These are phyloP conservation scores for Aspergillus heteromorphus DNA, from an alignment of 495 filamentous ascomycete genomes.

Conservation along the genomic window DNA sequence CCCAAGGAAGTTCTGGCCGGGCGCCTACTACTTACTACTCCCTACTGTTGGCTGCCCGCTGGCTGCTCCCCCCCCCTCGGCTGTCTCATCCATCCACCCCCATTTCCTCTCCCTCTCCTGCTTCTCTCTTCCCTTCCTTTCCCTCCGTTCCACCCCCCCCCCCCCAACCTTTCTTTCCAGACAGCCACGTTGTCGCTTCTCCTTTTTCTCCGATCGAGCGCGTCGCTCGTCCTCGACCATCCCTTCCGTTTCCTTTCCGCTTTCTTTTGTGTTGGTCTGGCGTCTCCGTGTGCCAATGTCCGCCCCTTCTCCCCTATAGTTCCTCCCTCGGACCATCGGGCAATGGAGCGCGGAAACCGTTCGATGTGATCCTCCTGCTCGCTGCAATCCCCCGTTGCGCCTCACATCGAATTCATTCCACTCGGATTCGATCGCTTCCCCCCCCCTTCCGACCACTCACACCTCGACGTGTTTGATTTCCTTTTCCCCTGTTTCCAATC, in stretches of 20 bases:
- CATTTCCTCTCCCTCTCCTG: slow-evolving; percentile 1
- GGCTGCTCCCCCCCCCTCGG: slow-evolving; percentile 4
- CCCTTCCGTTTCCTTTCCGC: slow-evolving; percentile 20
- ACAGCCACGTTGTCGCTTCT: slow-evolving; percentile 13
- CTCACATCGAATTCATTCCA: slow-evolving; percentile 16
- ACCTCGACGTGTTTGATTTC: slow-evolving; percentile 24
- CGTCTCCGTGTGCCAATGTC: slow-evolving; percentile 22
- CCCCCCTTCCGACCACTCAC: slow-evolving; percentile 24
- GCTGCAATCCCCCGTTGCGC: slow-evolving; percentile 7
- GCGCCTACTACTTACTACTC: no score
- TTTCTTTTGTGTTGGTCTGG: slow-evolving; percentile 29
- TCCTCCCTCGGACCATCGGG: slow-evolving; percentile 5
- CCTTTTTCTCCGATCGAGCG: slow-evolving; percentile 15
- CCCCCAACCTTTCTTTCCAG: slow-evolving; percentile 10
- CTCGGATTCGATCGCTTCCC: slow-evolving; percentile 20
- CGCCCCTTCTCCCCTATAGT: slow-evolving; percentile 10
- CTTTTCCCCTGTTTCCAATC: slow-evolving; percentile 27
- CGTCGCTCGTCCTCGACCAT: slow-evolving; percentile 17
- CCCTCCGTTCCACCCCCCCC: slow-evolving; percentile 2
- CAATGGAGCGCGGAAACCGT: slow-evolving; percentile 17
- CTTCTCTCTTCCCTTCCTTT: slow-evolving; percentile 12
- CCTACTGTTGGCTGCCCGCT: no score
- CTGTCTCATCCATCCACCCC: slow-evolving; percentile 5
- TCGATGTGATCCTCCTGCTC: slow-evolving; percentile 20
- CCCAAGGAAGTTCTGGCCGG: slow-evolving; percentile 1